Conservation (phyloP, 2,329 filamentous ascomycete genomes). For the Aspergillus amoenus region DNA sequence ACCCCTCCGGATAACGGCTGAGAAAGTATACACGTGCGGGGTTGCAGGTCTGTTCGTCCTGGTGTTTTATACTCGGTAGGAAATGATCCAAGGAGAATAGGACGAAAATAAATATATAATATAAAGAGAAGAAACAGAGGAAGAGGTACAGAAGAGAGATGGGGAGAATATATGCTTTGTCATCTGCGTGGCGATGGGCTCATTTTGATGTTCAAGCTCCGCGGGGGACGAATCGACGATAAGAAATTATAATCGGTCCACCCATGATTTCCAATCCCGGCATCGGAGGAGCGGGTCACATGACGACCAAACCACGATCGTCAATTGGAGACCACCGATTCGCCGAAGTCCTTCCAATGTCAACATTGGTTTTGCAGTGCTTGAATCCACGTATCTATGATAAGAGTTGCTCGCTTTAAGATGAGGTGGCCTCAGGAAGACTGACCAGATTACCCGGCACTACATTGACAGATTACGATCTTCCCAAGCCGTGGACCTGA, state of each 20-base stretch:
- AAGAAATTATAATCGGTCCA: constrained; percentile 9
- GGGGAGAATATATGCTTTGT: constrained; percentile 30
- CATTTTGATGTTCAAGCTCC: constrained; percentile 9
- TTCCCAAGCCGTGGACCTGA: too few relatives aligned
- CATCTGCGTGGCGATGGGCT: constrained; percentile 30
- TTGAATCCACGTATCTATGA: too few relatives aligned
- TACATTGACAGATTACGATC: too few relatives aligned
- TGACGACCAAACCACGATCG: not conserved
- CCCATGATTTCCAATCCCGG: constrained; percentile 4
- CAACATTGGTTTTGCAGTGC: too few relatives aligned
- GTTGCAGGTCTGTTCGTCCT: not conserved
- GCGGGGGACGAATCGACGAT: constrained; percentile 7
- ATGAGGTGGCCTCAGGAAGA: too few relatives aligned
- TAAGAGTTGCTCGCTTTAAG: too few relatives aligned
- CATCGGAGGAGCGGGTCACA: not conserved
- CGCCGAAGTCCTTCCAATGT: too few relatives aligned
- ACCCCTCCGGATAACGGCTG: not conserved
- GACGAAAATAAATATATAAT: not conserved
- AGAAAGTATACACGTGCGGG: not conserved
- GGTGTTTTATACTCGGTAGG: not conserved
- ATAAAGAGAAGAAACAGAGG: not conserved
- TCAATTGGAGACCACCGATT: not conserved
- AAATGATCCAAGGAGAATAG: not conserved
- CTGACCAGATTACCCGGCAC: too few relatives aligned
- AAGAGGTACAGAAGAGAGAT: constrained; percentile 12